Percentiles rank a stretch among this genome's conserved stretches.
Evolutionary conservation across 140 eudicot genomes (phyloP).

Genomic region (Eryngium alpinum): DNA sequence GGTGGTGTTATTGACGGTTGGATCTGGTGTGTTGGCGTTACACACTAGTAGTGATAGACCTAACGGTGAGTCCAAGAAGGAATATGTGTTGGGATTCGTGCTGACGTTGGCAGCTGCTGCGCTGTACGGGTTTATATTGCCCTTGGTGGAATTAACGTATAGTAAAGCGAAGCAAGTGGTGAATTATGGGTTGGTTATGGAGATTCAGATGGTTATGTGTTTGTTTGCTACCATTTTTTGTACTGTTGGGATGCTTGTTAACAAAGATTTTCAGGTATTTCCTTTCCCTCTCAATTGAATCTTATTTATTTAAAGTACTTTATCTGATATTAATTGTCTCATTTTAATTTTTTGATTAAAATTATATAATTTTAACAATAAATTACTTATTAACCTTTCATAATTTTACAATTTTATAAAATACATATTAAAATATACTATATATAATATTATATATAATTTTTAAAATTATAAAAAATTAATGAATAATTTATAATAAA

Average conservation of each 20-base stretch:
- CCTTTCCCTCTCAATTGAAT: not conserved
- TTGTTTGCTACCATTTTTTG: slow-evolving; percentile 41
- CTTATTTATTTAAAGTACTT: no score
- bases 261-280: slow-evolving; percentile 41
- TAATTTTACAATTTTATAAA: no score
- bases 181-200: slow-evolving; percentile 47
- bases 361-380: no score
- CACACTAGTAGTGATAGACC: slow-evolving; percentile 23
- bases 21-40: slow-evolving; percentile 24
- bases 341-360: no score
- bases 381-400: no score
- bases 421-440: no score
- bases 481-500: no score
- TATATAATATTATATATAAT: no score
- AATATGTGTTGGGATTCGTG: slow-evolving; percentile 32
- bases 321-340: no score
- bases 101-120: slow-evolving; percentile 37
- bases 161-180: slow-evolving; percentile 33
- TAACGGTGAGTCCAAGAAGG: slow-evolving; percentile 26
- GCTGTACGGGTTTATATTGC: slow-evolving; percentile 37
- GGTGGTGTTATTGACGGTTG: slow-evolving; percentile 26
- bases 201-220: slow-evolving; percentile 41
- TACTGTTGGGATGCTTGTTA: slow-evolving; percentile 36
- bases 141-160: slow-evolving; percentile 41
- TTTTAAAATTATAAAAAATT: no score